phyloP scores from a whole-genome alignment of 2,329 filamentous ascomycete species.

The Epichloe baconii region DNA sequence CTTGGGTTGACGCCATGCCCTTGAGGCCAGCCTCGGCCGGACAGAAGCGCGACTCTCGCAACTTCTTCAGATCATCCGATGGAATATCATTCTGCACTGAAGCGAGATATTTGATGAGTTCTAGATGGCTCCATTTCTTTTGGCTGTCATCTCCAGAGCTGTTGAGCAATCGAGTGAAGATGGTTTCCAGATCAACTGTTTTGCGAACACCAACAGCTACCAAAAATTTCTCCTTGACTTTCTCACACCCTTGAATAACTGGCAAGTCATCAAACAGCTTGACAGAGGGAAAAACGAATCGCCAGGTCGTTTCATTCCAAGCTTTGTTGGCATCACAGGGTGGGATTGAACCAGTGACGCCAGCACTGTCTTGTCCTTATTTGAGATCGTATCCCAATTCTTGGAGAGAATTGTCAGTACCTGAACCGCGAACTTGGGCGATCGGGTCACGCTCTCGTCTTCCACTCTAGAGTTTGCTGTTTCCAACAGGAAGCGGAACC shows the following conservation, averaged over 20 bases:
- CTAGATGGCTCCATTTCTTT: slow-evolving; percentile 78
- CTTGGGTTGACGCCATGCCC: slow-evolving; percentile 40
- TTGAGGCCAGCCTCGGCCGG: slow-evolving; percentile 55
- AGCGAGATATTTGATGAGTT: slow-evolving; percentile 86
- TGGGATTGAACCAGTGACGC: slow-evolving; percentile 50
- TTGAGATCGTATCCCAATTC: slow-evolving; percentile 71
- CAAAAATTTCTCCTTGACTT: slow-evolving; percentile 85
- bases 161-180: slow-evolving; percentile 74
- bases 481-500: slow-evolving; percentile 71
- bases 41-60: slow-evolving; percentile 69
- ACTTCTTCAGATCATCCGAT: slow-evolving; percentile 60
- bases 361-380: slow-evolving; percentile 51
- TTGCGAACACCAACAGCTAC: slow-evolving; percentile 74
- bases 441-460: slow-evolving; percentile 57
- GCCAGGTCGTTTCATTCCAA: slow-evolving; percentile 72
- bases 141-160: slow-evolving; percentile 38
- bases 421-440: slow-evolving; percentile 60
- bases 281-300: slow-evolving; percentile 87
- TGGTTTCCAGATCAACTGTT: slow-evolving; percentile 86
- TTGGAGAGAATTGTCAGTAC: slow-evolving; percentile 74
- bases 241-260: slow-evolving; percentile 59
- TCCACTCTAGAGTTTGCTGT: slow-evolving; percentile 45
- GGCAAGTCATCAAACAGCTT: slow-evolving; percentile 91
- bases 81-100: slow-evolving; percentile 88
- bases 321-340: slow-evolving; percentile 76